Evolutionary conservation across 1,139 yeast genomes (phyloP).

Genomic region (Kodamaea derodonti): DNA sequence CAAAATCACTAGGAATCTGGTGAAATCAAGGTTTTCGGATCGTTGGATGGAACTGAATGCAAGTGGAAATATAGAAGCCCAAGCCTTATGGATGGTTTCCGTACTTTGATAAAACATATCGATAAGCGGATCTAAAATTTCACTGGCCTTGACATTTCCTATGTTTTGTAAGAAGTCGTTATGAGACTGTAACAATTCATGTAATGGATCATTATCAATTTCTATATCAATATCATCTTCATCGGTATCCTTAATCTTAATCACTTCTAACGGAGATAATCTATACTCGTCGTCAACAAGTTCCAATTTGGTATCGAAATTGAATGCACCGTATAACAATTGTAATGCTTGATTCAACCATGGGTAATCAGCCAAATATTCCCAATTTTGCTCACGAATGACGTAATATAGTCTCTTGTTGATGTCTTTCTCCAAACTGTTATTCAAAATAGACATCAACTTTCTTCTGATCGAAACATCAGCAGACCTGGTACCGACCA

Average conservation of each 20-base stretch:
- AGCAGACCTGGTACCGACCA: conserved; percentile 85
- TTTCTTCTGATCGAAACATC: conserved; percentile 73
- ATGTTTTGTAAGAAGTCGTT: conserved; percentile 44
- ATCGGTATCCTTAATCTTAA: not conserved
- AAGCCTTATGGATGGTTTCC: conserved; percentile 74
- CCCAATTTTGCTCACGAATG: conserved; percentile 95
- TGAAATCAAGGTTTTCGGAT: conserved; percentile 79
- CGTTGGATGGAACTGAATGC: conserved; percentile 71
- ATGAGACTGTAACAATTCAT: conserved; percentile 48
- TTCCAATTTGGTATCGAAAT: conserved; percentile 42
- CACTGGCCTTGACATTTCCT: conserved; percentile 50
- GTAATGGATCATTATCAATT: conserved; percentile 12
- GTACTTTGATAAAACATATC: conserved; percentile 84
- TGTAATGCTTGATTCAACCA: conserved; percentile 96
- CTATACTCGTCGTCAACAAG: conserved; percentile 49
- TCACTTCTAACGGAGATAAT: conserved; percentile 48
- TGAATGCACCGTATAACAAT: conserved; percentile 75
- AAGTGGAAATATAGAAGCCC: conserved; percentile 81
- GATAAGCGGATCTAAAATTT: conserved; percentile 64
- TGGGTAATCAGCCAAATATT: conserved; percentile 83
- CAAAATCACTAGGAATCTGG: conserved; percentile 72
- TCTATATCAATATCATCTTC: conserved; percentile 25
- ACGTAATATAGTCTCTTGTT: conserved; percentile 80
- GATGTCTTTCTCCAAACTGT: conserved; percentile 75
- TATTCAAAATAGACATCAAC: conserved; percentile 76